Evolutionary conservation across 208 protist species (phyloP), one percentile per base, ranked within the genome.

Genomic region (Vickermania spadyakhi): DNA sequence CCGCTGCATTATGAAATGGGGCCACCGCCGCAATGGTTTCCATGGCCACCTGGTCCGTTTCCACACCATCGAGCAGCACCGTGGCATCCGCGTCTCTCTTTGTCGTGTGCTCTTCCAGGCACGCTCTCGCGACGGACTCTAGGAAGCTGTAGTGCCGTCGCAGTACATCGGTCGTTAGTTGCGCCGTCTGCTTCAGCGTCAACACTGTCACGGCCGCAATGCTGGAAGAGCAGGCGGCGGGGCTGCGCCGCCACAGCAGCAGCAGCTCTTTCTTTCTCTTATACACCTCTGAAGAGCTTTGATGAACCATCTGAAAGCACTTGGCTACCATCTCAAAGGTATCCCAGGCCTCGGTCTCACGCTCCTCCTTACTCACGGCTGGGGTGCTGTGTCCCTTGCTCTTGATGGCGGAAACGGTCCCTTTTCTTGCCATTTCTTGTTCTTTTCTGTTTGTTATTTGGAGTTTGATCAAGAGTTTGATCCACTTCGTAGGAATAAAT

Each of bases 71-170:
- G 7, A n/a, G 11, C 36, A 45, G 36, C n/a, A n/a, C n/a, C n/a
- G n/a, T n/a, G n/a, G n/a, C n/a, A n/a, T n/a, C n/a, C n/a, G n/a
- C n/a, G n/a, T n/a, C n/a, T n/a, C n/a, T n/a, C n/a, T n/a, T n/a
- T 1, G 68, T 73, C 11, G 66, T 28, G 50, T 66, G 77, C 4
- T 63, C 57, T 54, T 92, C 85, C n/a, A 73, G 75, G 52, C 75
- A 91, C 7, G 73, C 76, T 52, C 75, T 81, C 31, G 71, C 72
- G 21, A 91, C 53, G 30, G 90, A 84, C 27, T 64, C 60, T 1
- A 95, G 60, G 31, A 95, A 95, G 49, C 62, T 68, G 66, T 90
- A 86, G 73, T 93, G 85, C 0, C 89, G 76, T 56, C 73, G 77
- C 53, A 91, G 70, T 21, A 79, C 72, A 22, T 95, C 89, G 2